phyloP scores from a whole-genome alignment of 345 rosid genomes.

The Cardiospermum halicacabum region DNA sequence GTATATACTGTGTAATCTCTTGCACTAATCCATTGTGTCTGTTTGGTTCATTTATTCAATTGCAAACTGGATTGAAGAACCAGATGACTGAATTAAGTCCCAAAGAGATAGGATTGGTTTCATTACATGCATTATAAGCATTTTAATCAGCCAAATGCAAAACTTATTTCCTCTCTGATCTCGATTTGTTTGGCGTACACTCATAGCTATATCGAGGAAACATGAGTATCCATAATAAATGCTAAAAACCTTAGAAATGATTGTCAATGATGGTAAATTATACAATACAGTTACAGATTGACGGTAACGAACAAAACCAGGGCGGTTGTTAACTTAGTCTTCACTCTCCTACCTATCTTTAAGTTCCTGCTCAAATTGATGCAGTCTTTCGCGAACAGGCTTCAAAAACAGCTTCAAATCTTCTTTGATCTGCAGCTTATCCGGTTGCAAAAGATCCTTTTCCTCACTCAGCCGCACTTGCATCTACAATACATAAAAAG shows the following conservation, averaged over 20 bases:
- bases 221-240: conserved; percentile 10
- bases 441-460: conserved; percentile 51
- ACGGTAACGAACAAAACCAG: background rate
- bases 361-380: conserved; percentile 78
- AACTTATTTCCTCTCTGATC: background rate
- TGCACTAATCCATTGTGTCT: too few species aligned
- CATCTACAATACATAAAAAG: conserved; percentile 32
- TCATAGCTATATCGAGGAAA: background rate
- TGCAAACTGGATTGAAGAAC: background rate
- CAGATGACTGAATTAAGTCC: too few species aligned
- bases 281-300: conserved; percentile 15
- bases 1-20: too few species aligned
- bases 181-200: background rate
- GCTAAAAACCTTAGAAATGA: background rate
- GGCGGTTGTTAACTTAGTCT: background rate
- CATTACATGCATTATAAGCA: background rate
- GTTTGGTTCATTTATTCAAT: too few species aligned
- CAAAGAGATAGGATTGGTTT: too few species aligned
- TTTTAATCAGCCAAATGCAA: background rate
- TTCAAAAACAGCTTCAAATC: conserved; percentile 63
- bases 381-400: conserved; percentile 69
- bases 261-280: background rate
- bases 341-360: conserved; percentile 48
- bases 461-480: conserved; percentile 55
- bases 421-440: conserved; percentile 39